A percentile compares a stretch with the other conserved stretches of the same genome.
These are phyloP conservation scores for Linnemannia zychae DNA, from an alignment of 192 early-diverging fungal species.

Conservation along the genomic window DNA sequence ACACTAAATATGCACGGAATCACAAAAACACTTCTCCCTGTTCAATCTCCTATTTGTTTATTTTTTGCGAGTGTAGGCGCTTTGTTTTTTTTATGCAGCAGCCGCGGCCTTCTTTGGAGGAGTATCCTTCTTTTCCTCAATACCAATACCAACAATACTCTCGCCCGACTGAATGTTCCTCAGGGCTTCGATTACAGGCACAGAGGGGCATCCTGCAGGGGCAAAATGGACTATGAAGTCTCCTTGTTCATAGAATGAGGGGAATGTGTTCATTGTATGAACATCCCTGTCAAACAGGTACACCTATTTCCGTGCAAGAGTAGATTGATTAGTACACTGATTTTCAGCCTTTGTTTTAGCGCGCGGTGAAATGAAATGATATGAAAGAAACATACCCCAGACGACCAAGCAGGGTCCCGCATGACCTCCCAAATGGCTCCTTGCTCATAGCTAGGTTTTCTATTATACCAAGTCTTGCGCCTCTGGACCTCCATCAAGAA, in stretches of 20 bases:
- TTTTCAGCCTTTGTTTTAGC: not conserved
- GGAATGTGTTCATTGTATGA: slow-evolving; percentile 72
- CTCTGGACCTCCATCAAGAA: slow-evolving; percentile 64
- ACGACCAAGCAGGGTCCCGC: slow-evolving; percentile 43
- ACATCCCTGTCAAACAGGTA: slow-evolving; percentile 62
- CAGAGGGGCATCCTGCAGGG: slow-evolving; percentile 66
- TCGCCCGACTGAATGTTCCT: slow-evolving; percentile 38
- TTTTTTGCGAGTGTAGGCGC: not conserved
- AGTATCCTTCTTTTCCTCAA: not conserved
- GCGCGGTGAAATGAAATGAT: not conserved
- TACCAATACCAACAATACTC: slow-evolving; percentile 36
- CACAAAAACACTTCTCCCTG: too few relatives aligned
- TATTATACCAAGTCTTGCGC: slow-evolving; percentile 52
- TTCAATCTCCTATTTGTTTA: not conserved
- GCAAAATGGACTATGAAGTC: slow-evolving; percentile 74
- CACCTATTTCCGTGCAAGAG: slow-evolving; percentile 25
- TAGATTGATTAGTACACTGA: not conserved
- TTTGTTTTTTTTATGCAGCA: not conserved
- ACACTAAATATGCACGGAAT: too few relatives aligned
- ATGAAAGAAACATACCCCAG: slow-evolving; percentile 41
- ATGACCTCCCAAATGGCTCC: slow-evolving; percentile 71
- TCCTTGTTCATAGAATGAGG: slow-evolving; percentile 55
- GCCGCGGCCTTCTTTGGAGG: not conserved
- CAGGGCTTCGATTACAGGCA: slow-evolving; percentile 59
- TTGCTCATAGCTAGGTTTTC: slow-evolving; percentile 62